Conservation (phyloP, 345 rosid genomes). For the Syzygium oleosum region DNA sequence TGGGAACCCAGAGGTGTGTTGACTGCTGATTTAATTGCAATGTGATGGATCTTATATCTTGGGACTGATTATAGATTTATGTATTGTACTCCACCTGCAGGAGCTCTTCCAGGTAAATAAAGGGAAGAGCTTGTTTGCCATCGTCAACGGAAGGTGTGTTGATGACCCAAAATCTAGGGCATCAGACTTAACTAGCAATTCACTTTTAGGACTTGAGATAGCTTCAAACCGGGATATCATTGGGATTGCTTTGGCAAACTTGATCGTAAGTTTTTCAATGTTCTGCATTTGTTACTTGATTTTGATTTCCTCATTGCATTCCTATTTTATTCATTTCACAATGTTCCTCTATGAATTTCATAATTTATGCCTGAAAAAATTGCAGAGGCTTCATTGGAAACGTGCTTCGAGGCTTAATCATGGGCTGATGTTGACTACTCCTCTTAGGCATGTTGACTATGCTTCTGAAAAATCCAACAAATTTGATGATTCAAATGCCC, state of each 20-base stretch:
- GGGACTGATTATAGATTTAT: neutral
- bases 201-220: slow-evolving; percentile 73
- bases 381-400: slow-evolving; percentile 94
- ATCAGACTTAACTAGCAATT: slow-evolving; percentile 72
- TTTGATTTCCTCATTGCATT: neutral
- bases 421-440: slow-evolving; percentile 89
- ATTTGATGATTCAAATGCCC: slow-evolving; percentile 25
- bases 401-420: slow-evolving; percentile 71
- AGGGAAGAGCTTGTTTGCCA: slow-evolving; percentile 80
- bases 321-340: neutral
- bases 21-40: neutral
- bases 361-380: neutral
- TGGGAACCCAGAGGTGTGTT: slow-evolving; percentile 68
- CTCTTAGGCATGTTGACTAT: slow-evolving; percentile 49
- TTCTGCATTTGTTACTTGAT: neutral
- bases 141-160: slow-evolving; percentile 82
- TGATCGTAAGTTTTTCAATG: slow-evolving; percentile 52
- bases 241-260: slow-evolving; percentile 89
- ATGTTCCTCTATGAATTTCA: neutral
- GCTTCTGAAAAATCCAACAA: slow-evolving; percentile 26
- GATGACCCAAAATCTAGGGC: slow-evolving; percentile 88
- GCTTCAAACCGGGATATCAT: slow-evolving; percentile 80
- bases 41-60: neutral
- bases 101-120: slow-evolving; percentile 75
- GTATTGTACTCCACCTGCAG: slow-evolving; percentile 8